Evolutionary conservation across 108 stramenopile species (phyloP).

Genomic region (Stephanodiscus triporus): DNA sequence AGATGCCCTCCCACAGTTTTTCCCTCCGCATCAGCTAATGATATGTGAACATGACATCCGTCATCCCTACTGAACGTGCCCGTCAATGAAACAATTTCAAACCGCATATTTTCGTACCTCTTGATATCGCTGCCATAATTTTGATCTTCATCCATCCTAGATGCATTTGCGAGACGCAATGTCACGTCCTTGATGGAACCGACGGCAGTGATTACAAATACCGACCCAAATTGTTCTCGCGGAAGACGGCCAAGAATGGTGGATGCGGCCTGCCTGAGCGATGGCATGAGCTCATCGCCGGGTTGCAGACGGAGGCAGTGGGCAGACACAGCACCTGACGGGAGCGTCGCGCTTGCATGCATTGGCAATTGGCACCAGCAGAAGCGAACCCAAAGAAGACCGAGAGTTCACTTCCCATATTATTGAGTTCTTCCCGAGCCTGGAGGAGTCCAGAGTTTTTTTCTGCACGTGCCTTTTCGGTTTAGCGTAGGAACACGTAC

Average conservation of each 20-base stretch:
- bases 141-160: conserved; percentile 17
- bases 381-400: too few species aligned
- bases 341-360: conserved; percentile 19
- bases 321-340: conserved; percentile 51
- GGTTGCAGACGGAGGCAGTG: conserved; percentile 65
- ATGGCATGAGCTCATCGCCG: conserved; percentile 58
- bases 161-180: conserved; percentile 76
- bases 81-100: conserved; percentile 75
- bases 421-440: too few species aligned
- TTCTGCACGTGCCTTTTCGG: too few species aligned
- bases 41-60: conserved; percentile 70
- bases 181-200: conserved; percentile 65
- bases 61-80: conserved; percentile 64
- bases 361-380: conserved; percentile 9
- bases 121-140: conserved; percentile 50
- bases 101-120: conserved; percentile 56
- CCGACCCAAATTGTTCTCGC: conserved; percentile 41
- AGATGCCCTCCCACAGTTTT: conserved; percentile 76
- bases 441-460: too few species aligned
- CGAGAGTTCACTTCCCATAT: too few species aligned
- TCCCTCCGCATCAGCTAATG: conserved; percentile 47
- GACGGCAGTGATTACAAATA: conserved; percentile 73
- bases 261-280: conserved; percentile 48
- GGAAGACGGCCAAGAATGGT: conserved; percentile 28
- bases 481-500: background rate